Conservation (phyloP, 345 rosid species). For the Cardamine chenopodiifolia region DNA sequence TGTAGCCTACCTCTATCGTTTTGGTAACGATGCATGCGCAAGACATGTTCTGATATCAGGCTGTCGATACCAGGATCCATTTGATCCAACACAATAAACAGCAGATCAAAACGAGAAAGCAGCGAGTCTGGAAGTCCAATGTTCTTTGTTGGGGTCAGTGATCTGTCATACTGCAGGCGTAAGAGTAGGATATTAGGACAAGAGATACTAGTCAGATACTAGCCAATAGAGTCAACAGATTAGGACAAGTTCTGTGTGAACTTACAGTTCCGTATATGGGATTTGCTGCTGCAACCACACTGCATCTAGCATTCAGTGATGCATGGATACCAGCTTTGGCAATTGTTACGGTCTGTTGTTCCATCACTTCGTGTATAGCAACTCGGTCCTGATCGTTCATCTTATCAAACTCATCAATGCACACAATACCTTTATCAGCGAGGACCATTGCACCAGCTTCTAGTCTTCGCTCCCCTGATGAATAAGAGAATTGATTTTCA, state of each 20-base stretch:
- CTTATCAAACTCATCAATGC: conserved; percentile 99
- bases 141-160: conserved; percentile 96
- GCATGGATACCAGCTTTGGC: conserved; percentile 99
- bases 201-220: not conserved
- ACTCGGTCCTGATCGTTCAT: conserved; percentile 99
- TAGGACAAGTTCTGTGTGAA: conserved; percentile 6
- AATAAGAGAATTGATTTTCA: conserved; percentile 17
- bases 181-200: conserved; percentile 2
- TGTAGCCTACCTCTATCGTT: conserved; percentile 69
- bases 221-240: conserved; percentile 15
- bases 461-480: conserved; percentile 91
- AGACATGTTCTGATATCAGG: conserved; percentile 86
- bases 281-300: conserved; percentile 99
- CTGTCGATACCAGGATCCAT: conserved; percentile 97
- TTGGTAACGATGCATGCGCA: conserved; percentile 92
- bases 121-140: conserved; percentile 99
- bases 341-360: conserved; percentile 98
- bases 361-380: conserved; percentile 99
- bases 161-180: conserved; percentile 83
- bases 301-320: conserved; percentile 94
- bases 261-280: conserved; percentile 99
- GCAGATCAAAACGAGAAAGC: conserved; percentile 96
- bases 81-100: conserved; percentile 97
- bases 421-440: conserved; percentile 94
- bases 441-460: conserved; percentile 99